Percentiles rank a stretch among this genome's conserved stretches.
phyloP scores from a whole-genome alignment of 2,329 filamentous ascomycete genomes.

The Corynespora cassiicola region DNA sequence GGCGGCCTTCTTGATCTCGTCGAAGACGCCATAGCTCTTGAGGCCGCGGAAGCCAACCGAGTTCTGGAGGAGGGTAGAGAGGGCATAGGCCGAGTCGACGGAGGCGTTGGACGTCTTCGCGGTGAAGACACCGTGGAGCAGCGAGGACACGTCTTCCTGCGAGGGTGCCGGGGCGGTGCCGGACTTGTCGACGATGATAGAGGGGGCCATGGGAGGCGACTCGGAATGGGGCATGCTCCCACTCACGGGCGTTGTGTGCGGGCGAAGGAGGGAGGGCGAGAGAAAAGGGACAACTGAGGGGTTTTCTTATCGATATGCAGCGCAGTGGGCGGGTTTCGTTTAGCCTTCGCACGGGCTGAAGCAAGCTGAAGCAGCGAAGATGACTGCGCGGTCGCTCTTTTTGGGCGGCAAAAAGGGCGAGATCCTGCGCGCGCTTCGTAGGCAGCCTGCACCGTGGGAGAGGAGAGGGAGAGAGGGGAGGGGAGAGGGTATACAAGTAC shows the following conservation, averaged over 20 bases:
- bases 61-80: slow-evolving; percentile 69
- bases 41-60: slow-evolving; percentile 70
- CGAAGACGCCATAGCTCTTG: slow-evolving; percentile 66
- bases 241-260: slow-evolving; percentile 8
- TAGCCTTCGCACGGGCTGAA: slow-evolving; percentile 6
- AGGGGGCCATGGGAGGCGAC: slow-evolving; percentile 56
- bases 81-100: slow-evolving; percentile 68
- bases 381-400: background rate
- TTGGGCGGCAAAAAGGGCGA: slow-evolving; percentile 4
- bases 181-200: slow-evolving; percentile 55
- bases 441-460: too few relatives aligned
- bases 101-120: slow-evolving; percentile 62
- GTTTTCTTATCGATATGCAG: slow-evolving; percentile 39
- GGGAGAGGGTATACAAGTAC: slow-evolving; percentile 36
- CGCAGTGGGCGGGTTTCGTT: slow-evolving; percentile 18
- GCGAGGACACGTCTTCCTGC: slow-evolving; percentile 52
- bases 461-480: too few relatives aligned
- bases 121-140: slow-evolving; percentile 53
- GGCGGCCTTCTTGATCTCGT: slow-evolving; percentile 76
- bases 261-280: background rate
- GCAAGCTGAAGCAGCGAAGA: background rate
- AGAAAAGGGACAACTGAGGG: too few relatives aligned
- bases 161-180: slow-evolving; percentile 50
- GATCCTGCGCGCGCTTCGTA: background rate
- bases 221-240: slow-evolving; percentile 58